Percentiles rank a stretch among this genome's conserved stretches.
These are phyloP conservation scores for Xylaria sp. DNA, from an alignment of 2,329 filamentous ascomycete species.

Conservation along the genomic window DNA sequence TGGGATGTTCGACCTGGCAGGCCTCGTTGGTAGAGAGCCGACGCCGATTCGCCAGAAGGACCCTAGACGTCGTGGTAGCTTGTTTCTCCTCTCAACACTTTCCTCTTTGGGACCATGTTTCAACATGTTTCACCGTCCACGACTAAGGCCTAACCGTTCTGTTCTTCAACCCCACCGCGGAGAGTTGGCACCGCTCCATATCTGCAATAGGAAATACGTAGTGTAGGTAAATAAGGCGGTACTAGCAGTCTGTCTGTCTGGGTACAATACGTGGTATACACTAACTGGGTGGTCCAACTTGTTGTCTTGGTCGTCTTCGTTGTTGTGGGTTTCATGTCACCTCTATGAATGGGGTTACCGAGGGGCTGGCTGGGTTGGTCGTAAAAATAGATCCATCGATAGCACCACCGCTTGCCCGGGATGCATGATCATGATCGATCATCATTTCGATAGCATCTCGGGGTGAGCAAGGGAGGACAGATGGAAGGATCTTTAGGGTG, in stretches of 20 bases:
- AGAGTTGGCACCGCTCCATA: background rate
- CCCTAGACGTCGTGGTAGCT: constrained; percentile 2
- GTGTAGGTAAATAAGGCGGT: too few species aligned
- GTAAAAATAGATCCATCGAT: constrained; percentile 7
- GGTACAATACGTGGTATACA: background rate
- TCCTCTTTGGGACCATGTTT: constrained; percentile 30
- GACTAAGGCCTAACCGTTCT: background rate
- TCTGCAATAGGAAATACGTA: background rate
- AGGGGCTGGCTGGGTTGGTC: background rate
- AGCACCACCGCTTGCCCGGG: background rate
- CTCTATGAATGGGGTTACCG: background rate
- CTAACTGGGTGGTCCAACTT: too few species aligned
- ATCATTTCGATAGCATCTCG: constrained; percentile 10
- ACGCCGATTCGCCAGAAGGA: constrained; percentile 26
- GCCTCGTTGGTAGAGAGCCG: constrained; percentile 7
- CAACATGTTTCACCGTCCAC: constrained; percentile 27
- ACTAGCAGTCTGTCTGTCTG: background rate
- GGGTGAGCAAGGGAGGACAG: background rate
- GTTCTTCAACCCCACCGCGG: constrained; percentile 9
- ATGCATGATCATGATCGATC: constrained; percentile 21
- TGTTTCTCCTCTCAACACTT: constrained; percentile 25
- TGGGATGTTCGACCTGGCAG: constrained; percentile 31
- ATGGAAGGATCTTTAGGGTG: constrained; percentile 22
- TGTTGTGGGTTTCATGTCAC: background rate
- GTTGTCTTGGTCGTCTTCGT: too few species aligned